These are phyloP conservation scores for Schizonepeta tenuifolia DNA, from an alignment of 257 asterid genomes.

Conservation along the genomic window DNA sequence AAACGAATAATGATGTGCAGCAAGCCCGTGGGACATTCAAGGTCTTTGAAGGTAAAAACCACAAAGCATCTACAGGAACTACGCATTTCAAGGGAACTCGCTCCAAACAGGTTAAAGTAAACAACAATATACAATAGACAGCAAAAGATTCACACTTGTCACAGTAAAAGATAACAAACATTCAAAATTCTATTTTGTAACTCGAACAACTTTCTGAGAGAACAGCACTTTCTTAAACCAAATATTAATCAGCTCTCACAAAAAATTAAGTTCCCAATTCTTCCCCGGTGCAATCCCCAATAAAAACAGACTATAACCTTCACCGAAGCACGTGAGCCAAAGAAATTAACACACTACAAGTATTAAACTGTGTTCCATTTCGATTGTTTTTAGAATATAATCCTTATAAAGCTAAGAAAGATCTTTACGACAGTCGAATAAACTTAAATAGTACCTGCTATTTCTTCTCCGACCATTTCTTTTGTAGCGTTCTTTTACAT, in stretches of 20 bases:
- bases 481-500: constrained; percentile 54
- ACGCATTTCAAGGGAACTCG: constrained; percentile 11
- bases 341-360: background rate
- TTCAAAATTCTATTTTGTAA: background rate
- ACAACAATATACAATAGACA: background rate
- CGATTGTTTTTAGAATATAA: background rate
- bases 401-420: background rate
- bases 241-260: background rate
- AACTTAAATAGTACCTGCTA: constrained; percentile 52
- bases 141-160: background rate
- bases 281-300: constrained; percentile 15
- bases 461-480: constrained; percentile 63
- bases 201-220: background rate
- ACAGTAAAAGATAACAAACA: background rate
- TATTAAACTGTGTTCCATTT: background rate
- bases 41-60: background rate
- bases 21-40: background rate
- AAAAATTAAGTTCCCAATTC: background rate
- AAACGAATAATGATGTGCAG: background rate
- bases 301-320: constrained; percentile 6
- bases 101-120: background rate
- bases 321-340: background rate
- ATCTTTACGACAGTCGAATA: background rate
- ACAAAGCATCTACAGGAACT: constrained; percentile 5
- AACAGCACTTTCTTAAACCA: constrained; percentile 6